phyloP scores from a whole-genome alignment of 2,329 filamentous ascomycete genomes.

The Phialophora tarda region DNA sequence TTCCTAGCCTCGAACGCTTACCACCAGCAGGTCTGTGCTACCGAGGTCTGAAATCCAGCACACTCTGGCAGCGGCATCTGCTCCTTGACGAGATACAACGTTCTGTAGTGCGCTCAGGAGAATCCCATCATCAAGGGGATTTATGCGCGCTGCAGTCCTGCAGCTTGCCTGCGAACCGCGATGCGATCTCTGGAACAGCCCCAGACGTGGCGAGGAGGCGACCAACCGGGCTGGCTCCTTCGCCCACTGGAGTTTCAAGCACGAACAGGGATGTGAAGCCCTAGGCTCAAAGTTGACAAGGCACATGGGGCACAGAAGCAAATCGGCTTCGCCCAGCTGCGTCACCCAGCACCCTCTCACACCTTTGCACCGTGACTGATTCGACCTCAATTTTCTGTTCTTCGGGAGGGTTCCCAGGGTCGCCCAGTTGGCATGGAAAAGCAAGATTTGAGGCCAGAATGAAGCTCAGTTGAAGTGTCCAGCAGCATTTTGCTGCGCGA shows the following conservation, averaged over 20 bases:
- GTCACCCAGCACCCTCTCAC: background rate
- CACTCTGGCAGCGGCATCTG: background rate
- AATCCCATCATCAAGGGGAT: background rate
- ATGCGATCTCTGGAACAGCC: background rate
- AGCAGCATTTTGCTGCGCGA: background rate
- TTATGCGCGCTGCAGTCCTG: background rate
- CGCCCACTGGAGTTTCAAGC: background rate
- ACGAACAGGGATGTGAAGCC: background rate
- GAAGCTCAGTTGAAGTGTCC: background rate
- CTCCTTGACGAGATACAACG: background rate
- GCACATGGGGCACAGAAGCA: background rate
- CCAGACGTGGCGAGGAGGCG: background rate
- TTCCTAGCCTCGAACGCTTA: background rate
- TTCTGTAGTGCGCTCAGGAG: background rate
- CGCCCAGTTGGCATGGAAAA: background rate
- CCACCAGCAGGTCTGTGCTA: background rate
- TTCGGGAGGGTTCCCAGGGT: background rate
- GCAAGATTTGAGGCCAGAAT: background rate
- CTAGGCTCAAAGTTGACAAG: background rate
- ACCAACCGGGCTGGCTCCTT: conserved; percentile 1
- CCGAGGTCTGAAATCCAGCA: background rate
- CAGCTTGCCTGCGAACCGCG: background rate
- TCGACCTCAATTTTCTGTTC: background rate
- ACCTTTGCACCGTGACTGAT: background rate
- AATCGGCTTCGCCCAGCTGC: background rate